phyloP scores from a whole-genome alignment of 352 stramenopile species.

The Phytophthora pluvialis region DNA sequence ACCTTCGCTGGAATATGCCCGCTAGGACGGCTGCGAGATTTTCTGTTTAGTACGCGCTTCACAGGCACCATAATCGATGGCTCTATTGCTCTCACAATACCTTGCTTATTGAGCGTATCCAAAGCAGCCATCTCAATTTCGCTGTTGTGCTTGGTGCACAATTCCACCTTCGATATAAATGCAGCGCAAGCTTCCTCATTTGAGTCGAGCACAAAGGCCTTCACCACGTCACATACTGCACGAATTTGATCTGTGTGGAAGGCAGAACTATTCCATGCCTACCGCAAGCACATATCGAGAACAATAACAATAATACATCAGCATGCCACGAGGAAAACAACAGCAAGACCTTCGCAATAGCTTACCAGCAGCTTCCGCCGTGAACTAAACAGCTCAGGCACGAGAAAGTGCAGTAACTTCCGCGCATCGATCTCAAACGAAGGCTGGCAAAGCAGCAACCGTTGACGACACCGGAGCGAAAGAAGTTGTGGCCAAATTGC shows the following conservation, averaged over 20 bases:
- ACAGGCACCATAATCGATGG: constrained; percentile 33
- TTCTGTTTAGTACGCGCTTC: constrained; percentile 35
- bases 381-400: constrained; percentile 70
- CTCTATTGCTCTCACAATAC: constrained; percentile 34
- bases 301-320: constrained; percentile 16
- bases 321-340: background rate
- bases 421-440: constrained; percentile 50
- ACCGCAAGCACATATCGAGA: constrained; percentile 4
- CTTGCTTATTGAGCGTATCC: constrained; percentile 48
- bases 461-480: constrained; percentile 67
- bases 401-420: constrained; percentile 69
- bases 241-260: constrained; percentile 53
- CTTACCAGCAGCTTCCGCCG: constrained; percentile 79
- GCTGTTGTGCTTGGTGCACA: constrained; percentile 45
- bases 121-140: constrained; percentile 47
- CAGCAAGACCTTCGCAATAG: background rate
- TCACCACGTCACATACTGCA: constrained; percentile 48
- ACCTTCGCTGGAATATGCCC: constrained; percentile 39
- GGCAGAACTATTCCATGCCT: constrained; percentile 76
- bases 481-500: constrained; percentile 60
- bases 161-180: constrained; percentile 45
- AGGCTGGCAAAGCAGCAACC: constrained; percentile 55
- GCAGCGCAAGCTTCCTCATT: constrained; percentile 22
- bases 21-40: constrained; percentile 21
- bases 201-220: constrained; percentile 43